These are phyloP conservation scores for Peronospora tabacina DNA, from an alignment of 352 stramenopile species.

Conservation along the genomic window DNA sequence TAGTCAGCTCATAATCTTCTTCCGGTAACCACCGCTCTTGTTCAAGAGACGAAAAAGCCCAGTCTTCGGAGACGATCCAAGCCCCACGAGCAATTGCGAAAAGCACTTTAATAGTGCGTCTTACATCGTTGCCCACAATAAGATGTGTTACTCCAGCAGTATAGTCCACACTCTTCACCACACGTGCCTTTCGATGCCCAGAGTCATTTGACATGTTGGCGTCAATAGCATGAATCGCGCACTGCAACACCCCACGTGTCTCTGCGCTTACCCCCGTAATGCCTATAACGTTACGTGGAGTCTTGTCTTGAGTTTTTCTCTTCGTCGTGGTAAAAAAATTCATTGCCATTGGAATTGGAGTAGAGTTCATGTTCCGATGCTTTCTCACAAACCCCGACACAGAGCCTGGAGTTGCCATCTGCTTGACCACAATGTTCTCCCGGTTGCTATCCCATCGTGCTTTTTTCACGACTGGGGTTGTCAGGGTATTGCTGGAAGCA, in stretches of 20 bases:
- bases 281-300: conserved; percentile 52
- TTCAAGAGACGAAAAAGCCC: conserved; percentile 73
- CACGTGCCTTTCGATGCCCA: conserved; percentile 51
- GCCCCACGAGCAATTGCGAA: conserved; percentile 75
- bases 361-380: conserved; percentile 25
- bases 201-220: conserved; percentile 42
- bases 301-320: conserved; percentile 26
- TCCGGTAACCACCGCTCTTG: conserved; percentile 63
- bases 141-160: conserved; percentile 65
- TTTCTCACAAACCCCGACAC: conserved; percentile 29
- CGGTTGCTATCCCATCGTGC: conserved; percentile 15
- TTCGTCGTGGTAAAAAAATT: conserved; percentile 26
- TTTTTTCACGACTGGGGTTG: conserved; percentile 30
- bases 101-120: conserved; percentile 79
- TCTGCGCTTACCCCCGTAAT: conserved; percentile 68
- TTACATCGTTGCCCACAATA: conserved; percentile 55
- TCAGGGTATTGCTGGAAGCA: conserved; percentile 13
- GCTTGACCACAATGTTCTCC: conserved; percentile 16
- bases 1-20: conserved; percentile 51
- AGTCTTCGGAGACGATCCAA: conserved; percentile 74
- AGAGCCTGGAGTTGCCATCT: conserved; percentile 22
- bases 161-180: conserved; percentile 77
- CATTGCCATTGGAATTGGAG: conserved; percentile 30
- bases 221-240: conserved; percentile 73
- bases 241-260: conserved; percentile 52